Conservation (phyloP, 768 basidiomycete species). For the Serpula lacrymans region DNA sequence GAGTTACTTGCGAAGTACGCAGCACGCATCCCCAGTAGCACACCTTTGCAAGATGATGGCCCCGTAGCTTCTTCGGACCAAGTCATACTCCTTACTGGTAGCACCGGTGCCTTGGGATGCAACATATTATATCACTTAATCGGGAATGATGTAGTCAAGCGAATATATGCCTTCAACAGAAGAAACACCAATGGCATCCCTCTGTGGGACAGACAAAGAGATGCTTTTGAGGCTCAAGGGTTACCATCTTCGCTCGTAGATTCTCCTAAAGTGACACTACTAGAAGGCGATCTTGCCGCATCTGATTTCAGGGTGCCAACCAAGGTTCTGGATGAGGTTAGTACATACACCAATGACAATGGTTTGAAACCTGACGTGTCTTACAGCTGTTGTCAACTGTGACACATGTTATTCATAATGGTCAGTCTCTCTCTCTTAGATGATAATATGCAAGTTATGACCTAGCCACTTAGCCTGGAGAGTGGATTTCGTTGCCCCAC, state of each 20-base stretch:
- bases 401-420: conserved; percentile 4
- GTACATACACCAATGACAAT: too few relatives aligned
- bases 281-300: conserved; percentile 23
- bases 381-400: conserved; percentile 1
- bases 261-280: conserved; percentile 24
- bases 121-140: conserved; percentile 15
- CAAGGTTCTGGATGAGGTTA: too few relatives aligned
- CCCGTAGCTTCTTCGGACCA: background rate
- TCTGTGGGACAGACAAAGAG: conserved; percentile 19
- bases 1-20: too few relatives aligned
- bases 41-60: too few relatives aligned
- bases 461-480: too few relatives aligned
- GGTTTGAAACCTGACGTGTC: too few relatives aligned
- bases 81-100: conserved; percentile 28
- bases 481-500: too few relatives aligned
- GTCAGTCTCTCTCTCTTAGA: background rate
- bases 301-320: too few relatives aligned
- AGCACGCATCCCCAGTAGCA: too few relatives aligned
- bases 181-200: conserved; percentile 3
- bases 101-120: conserved; percentile 27
- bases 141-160: conserved; percentile 1
- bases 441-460: too few relatives aligned
- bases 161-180: conserved; percentile 27
- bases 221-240: conserved; percentile 22
- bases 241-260: conserved; percentile 19